Evolutionary conservation across 768 basidiomycete species (phyloP).

Genomic region (Tephrocybe rancida): DNA sequence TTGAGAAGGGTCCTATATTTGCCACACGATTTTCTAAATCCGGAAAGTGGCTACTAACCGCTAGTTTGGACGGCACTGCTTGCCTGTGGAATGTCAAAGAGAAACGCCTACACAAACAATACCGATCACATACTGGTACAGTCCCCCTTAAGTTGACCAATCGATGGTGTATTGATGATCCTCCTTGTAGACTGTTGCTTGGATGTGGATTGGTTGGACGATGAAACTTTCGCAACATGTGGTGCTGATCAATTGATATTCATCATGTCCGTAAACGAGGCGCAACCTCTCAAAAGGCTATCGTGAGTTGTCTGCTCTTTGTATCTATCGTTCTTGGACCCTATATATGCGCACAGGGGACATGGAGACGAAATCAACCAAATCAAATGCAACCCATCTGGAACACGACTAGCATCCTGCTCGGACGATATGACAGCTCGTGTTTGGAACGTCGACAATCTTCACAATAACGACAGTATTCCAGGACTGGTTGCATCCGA

Average conservation of each 20-base stretch:
- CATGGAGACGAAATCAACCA: conserved; percentile 81
- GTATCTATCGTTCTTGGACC: neutral
- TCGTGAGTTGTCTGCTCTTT: conserved; percentile 42
- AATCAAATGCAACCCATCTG: conserved; percentile 66
- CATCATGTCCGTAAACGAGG: conserved; percentile 56
- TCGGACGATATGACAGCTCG: conserved; percentile 82
- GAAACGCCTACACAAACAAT: conserved; percentile 64
- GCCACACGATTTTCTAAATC: conserved; percentile 74
- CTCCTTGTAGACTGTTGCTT: conserved; percentile 65
- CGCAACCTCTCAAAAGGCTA: conserved; percentile 61
- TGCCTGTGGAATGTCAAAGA: conserved; percentile 79
- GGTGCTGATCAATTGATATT: conserved; percentile 70
- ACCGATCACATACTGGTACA: conserved; percentile 65
- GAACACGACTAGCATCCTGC: conserved; percentile 74
- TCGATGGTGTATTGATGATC: neutral
- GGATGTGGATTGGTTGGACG: conserved; percentile 80
- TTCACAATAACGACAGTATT: conserved; percentile 36
- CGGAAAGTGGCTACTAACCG: conserved; percentile 74
- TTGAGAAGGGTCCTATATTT: conserved; percentile 78
- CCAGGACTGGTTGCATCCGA: conserved; percentile 42
- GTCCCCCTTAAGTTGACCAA: conserved; percentile 10
- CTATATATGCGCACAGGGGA: conserved; percentile 45
- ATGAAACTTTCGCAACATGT: conserved; percentile 70
- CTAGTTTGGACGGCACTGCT: conserved; percentile 75
- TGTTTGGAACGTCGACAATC: conserved; percentile 67